Conservation (phyloP, 345 rosid species). For the Moricandia arvensis region DNA sequence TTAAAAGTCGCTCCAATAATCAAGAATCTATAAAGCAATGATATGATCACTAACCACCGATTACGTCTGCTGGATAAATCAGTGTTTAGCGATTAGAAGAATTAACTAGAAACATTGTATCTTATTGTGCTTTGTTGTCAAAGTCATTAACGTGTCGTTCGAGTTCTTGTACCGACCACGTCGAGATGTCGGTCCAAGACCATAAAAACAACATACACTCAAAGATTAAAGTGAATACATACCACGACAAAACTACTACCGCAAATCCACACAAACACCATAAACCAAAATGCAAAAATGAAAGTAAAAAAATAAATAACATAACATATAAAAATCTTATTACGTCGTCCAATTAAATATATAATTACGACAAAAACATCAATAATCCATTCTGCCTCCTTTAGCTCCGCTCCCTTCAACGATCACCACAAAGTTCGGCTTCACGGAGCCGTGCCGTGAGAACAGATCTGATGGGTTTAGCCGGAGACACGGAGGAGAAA, state of each 20-base stretch:
- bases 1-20: neutral
- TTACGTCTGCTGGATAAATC: neutral
- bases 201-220: neutral
- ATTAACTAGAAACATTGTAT: neutral
- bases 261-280: neutral
- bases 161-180: neutral
- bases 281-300: neutral
- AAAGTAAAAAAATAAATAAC: neutral
- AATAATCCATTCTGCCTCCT: neutral
- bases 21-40: neutral
- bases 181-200: neutral
- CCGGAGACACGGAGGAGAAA: too few relatives aligned
- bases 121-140: neutral
- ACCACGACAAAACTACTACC: neutral
- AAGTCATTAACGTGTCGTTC: neutral
- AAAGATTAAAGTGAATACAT: neutral
- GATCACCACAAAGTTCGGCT: too few relatives aligned
- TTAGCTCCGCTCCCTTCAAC: too few relatives aligned
- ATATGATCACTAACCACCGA: neutral
- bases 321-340: neutral
- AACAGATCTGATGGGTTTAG: too few relatives aligned
- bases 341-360: slow-evolving; percentile 5
- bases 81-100: neutral
- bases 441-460: too few relatives aligned
- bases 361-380: slow-evolving; percentile 3